A percentile compares a stretch with the other conserved stretches of the same genome.
Evolutionary conservation across 768 basidiomycete genomes (phyloP).

Genomic region (Neoboletus magnificus): DNA sequence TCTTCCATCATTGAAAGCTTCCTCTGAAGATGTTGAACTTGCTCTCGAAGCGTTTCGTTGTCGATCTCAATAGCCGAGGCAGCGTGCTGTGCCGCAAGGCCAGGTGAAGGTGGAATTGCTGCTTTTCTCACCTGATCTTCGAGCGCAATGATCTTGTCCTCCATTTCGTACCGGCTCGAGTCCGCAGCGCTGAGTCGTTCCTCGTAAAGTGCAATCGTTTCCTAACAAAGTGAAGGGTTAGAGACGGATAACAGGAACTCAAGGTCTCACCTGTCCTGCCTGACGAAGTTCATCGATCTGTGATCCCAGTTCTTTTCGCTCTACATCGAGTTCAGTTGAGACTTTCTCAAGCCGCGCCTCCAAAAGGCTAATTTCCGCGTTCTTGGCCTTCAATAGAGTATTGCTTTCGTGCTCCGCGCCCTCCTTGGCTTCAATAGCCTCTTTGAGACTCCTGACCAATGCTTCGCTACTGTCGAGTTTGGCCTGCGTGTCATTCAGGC

Average conservation of each 20-base stretch:
- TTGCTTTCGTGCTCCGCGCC: conserved; percentile 48
- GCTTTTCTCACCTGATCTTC: conserved; percentile 47
- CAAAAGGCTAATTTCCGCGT: conserved; percentile 57
- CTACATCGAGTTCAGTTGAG: conserved; percentile 48
- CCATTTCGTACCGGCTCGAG: conserved; percentile 71
- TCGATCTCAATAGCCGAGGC: conserved; percentile 87
- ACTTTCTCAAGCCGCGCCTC: conserved; percentile 45
- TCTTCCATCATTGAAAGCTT: conserved; percentile 79
- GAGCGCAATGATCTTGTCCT: conserved; percentile 56
- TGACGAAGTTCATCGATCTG: conserved; percentile 83
- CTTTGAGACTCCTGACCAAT: conserved; percentile 48
- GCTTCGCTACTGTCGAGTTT: conserved; percentile 44
- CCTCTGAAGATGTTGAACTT: conserved; percentile 82
- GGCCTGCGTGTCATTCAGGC: conserved; percentile 40
- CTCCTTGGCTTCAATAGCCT: conserved; percentile 51
- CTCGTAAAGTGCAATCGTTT: conserved; percentile 94
- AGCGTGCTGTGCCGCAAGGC: conserved; percentile 37
- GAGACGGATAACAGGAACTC: neutral
- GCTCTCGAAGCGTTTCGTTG: conserved; percentile 88
- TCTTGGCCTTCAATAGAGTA: conserved; percentile 51
- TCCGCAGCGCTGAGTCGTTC: conserved; percentile 75
- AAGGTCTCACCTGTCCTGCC: conserved; percentile 72
- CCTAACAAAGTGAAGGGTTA: conserved; percentile 41
- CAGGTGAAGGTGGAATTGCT: conserved; percentile 32
- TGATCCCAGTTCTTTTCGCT: conserved; percentile 60